Base-by-base conservation (phyloP, 495 filamentous ascomycete species). In the Aspergillus sclerotioniger region DNA sequence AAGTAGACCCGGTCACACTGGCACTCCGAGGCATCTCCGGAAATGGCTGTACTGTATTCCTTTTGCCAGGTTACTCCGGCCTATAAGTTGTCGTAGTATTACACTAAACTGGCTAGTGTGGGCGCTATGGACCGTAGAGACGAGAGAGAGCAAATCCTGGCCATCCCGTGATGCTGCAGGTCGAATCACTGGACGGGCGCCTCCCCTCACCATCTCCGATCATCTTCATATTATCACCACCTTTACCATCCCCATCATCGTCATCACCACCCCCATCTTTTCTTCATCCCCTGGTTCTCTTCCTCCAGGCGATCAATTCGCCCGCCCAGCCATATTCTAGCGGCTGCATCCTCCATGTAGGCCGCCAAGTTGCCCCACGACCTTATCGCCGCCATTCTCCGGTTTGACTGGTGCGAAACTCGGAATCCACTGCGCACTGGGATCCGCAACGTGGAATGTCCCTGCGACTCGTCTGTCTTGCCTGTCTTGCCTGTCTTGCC, bases 361-460 rank as follows among this genome's bases (percentile, higher is more conserved):
- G 9, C 31, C 25, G 10, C 13, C 20, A n/a, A n/a, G 28, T 49
- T 8, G 19, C 15, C 46, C 46, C 20, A 25, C 17, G 16, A 16
- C 41, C 15, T 45, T 45, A 16, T 45, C 41, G 19, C 19, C 19
- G 41, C 41, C 19, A 8, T n/a, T 17, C 2, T 41, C n/a, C 37
- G 10, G 37, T 12, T 41, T 12, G 37, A 16, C n/a, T 12, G n/a
- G 8, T 20, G n/a, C 41, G n/a, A 45, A 45, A 17, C 41, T 4
- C n/a, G 19, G 25, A 45, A 16, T 17, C 41, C 41, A 45, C 41
- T 7, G 25, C 25, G 28, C 47, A 16, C 53, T 19, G 46, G 46
- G 60, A 43, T 54, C 35, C 50, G 60, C 60, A 63, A 66, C 60
- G 60, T 61, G 57, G 63, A 65, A 58, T 59, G 46, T 39, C 52